A percentile compares a stretch with the other conserved stretches of the same genome.
phyloP scores from a whole-genome alignment of 1,284 basidiomycete genomes.

The Ceratobasidium sp. region DNA sequence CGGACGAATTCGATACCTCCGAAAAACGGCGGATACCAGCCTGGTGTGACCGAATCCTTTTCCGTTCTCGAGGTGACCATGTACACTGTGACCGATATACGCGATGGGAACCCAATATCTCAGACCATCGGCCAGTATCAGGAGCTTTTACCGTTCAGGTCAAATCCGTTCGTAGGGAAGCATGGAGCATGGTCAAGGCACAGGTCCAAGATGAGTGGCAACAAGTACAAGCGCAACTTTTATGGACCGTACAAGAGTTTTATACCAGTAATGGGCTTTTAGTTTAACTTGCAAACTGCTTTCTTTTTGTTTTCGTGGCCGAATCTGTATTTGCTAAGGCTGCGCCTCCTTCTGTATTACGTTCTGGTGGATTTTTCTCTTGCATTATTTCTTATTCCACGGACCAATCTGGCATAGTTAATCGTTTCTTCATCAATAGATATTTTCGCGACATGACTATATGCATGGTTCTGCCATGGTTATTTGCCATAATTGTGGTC shows the following conservation, averaged over 20 bases:
- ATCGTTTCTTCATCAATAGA: not conserved
- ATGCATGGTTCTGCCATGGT: not conserved
- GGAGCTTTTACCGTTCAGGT: conserved; percentile 76
- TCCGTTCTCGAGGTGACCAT: conserved; percentile 70
- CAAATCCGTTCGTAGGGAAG: conserved; percentile 73
- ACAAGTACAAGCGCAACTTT: conserved; percentile 58
- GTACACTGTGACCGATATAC: conserved; percentile 73
- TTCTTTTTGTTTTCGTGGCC: conserved; percentile 8
- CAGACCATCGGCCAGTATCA: conserved; percentile 89
- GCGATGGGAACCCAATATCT: conserved; percentile 84
- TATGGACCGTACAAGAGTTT: conserved; percentile 64
- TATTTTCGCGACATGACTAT: not conserved
- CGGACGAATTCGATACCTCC: conserved; percentile 84
- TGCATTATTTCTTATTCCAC: not conserved
- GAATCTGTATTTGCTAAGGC: not conserved
- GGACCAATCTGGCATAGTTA: conserved; percentile 2
- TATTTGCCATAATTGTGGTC: no score
- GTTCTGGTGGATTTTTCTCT: not conserved
- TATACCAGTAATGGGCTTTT: conserved; percentile 54
- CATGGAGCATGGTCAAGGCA: conserved; percentile 64
- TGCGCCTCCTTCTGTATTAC: not conserved
- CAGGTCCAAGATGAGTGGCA: conserved; percentile 70
- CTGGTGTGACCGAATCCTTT: conserved; percentile 96
- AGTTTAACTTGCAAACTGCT: conserved; percentile 21
- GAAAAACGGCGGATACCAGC: conserved; percentile 91